These are phyloP conservation scores for Willaertia magna DNA, from an alignment of 208 protist genomes.

Conservation along the genomic window DNA sequence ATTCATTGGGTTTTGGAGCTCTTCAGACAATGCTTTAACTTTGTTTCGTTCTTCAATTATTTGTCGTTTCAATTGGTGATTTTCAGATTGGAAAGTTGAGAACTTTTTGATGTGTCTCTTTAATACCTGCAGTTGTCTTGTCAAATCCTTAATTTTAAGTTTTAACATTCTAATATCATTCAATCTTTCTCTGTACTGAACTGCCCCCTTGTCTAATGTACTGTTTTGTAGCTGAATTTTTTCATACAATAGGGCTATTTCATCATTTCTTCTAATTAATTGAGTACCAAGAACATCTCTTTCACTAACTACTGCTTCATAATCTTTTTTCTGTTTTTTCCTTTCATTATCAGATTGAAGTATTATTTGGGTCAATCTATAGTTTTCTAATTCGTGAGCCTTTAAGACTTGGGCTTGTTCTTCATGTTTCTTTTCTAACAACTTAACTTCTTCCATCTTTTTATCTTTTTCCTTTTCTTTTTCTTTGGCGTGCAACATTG, in stretches of 20 bases:
- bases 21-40: constrained; percentile 79
- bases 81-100: background rate
- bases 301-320: constrained; percentile 79
- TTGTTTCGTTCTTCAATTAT: constrained; percentile 72
- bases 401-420: constrained; percentile 19
- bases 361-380: constrained; percentile 81
- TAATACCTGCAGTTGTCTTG: constrained; percentile 71
- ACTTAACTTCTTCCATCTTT: constrained; percentile 35
- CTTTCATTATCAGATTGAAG: constrained; percentile 20
- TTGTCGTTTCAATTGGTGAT: constrained; percentile 59
- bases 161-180: constrained; percentile 68
- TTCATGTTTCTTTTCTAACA: constrained; percentile 20
- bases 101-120: constrained; percentile 55
- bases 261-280: constrained; percentile 90
- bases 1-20: constrained; percentile 92
- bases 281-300: constrained; percentile 86
- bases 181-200: constrained; percentile 73
- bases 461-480: constrained; percentile 46
- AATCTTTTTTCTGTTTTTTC: constrained; percentile 68
- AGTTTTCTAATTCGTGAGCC: constrained; percentile 58
- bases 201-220: constrained; percentile 76
- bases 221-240: constrained; percentile 90
- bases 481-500: constrained; percentile 54
- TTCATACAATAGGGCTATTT: constrained; percentile 88
- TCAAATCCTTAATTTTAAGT: constrained; percentile 69